A percentile compares a stretch with the other conserved stretches of the same genome.
Conservation (phyloP, 129 eudicot species). For the Glebionis coronaria region DNA sequence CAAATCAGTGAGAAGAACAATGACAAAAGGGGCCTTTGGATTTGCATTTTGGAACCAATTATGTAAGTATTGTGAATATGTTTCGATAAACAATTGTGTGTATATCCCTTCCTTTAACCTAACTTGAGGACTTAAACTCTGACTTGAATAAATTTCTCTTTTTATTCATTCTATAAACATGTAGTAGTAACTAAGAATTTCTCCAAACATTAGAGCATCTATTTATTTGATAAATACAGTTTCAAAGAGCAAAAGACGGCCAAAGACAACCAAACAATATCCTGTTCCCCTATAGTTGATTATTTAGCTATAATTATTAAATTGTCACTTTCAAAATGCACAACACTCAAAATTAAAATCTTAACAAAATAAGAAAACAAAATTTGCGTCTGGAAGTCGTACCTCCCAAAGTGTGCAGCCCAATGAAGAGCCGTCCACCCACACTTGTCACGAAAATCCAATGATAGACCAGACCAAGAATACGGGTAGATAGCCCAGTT, state of each 20-base stretch:
- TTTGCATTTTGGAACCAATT: not conserved
- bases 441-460: conserved; percentile 83
- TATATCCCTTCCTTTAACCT: too few relatives aligned
- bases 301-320: too few relatives aligned
- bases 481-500: conserved; percentile 88
- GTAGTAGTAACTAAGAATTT: too few relatives aligned
- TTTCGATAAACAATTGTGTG: not conserved
- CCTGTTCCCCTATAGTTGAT: too few relatives aligned
- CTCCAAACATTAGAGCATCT: too few relatives aligned
- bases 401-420: conserved; percentile 99
- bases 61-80: not conserved
- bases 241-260: too few relatives aligned
- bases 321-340: not conserved
- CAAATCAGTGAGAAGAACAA: not conserved
- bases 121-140: too few relatives aligned
- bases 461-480: conserved; percentile 77
- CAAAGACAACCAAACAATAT: too few relatives aligned
- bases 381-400: not conserved
- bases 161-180: too few relatives aligned
- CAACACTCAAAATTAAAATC: too few relatives aligned
- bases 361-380: not conserved
- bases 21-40: conserved; percentile 7
- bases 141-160: too few relatives aligned
- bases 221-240: too few relatives aligned
- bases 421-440: conserved; percentile 99